Evolutionary conservation across 2,329 filamentous ascomycete genomes (phyloP).

Genomic region (Colletotrichum destructivum): DNA sequence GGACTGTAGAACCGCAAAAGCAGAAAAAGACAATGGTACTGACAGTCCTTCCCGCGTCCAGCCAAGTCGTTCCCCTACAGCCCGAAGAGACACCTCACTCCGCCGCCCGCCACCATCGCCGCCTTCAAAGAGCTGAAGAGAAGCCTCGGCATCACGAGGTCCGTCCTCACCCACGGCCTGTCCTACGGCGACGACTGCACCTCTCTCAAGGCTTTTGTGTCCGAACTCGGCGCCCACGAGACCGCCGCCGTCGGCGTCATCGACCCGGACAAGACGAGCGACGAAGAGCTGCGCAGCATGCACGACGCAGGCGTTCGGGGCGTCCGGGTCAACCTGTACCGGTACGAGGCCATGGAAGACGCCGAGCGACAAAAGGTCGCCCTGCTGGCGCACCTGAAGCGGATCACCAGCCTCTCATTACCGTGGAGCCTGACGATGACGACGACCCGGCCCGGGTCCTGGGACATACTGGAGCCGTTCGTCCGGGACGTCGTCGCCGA

Average conservation of each 20-base stretch:
- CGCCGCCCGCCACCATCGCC: slow-evolving; percentile 19
- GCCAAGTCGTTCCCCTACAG: slow-evolving; percentile 33
- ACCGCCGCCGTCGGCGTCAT: slow-evolving; percentile 52
- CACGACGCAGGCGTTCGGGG: slow-evolving; percentile 50
- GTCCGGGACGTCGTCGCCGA: slow-evolving; percentile 45
- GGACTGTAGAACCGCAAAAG: background rate
- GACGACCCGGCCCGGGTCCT: slow-evolving; percentile 51
- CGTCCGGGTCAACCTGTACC: slow-evolving; percentile 55
- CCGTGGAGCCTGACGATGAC: slow-evolving; percentile 52
- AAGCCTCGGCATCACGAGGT: slow-evolving; percentile 49
- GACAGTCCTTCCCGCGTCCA: background rate
- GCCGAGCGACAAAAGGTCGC: slow-evolving; percentile 52
- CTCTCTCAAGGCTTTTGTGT: slow-evolving; percentile 51
- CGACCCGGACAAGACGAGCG: slow-evolving; percentile 46
- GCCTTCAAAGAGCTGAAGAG: slow-evolving; percentile 42
- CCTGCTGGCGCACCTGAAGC: slow-evolving; percentile 48
- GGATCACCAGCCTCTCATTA: slow-evolving; percentile 43
- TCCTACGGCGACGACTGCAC: slow-evolving; percentile 55
- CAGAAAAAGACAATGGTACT: background rate
- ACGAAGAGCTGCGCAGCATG: slow-evolving; percentile 46
- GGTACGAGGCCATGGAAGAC: slow-evolving; percentile 54
- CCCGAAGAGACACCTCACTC: slow-evolving; percentile 24
- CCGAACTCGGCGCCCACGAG: slow-evolving; percentile 45
- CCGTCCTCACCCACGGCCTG: slow-evolving; percentile 54
- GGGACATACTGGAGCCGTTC: slow-evolving; percentile 46